Base-by-base conservation (phyloP, 805 yeast genomes). In the Wickerhamomyces chaumierensis region DNA sequence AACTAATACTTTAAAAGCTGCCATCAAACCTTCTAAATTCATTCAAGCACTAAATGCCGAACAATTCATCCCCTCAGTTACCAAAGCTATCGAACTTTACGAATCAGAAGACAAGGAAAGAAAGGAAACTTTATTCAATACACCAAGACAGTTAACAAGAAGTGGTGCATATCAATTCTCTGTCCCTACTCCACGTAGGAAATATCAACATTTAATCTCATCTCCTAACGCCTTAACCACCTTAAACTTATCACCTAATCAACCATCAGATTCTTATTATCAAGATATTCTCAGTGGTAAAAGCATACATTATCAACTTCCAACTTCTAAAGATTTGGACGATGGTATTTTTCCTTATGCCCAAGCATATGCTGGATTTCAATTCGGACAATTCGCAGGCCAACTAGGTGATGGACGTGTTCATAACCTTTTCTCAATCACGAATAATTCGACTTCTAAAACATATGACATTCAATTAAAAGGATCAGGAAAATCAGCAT, bases 321-420 rank as follows among this genome's bases (percentile, higher is more conserved):
- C 9, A 21, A 21, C 9, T 6, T 7, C 23, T 9, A 21, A 21
- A 9, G 23, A 21, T 7, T 6, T 21, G 9, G 65, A 67, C 25
- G 52, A 52, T 8, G 51, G 55, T 5, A 69, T 81, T 1, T 75
- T 74, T 47, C 97, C 98, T 0, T 90, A 82, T 58, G 75, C 96
- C 12, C 88, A 82, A 57, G 84, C 90, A 0, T 90, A 90, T 58
- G 95, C 97, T 2, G 98, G 98, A 1, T 86, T 81, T 69, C 98
- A 90, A 54, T 90, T 92, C 64, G 97, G 98, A 3, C 75, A 74
- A 46, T 90, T 90, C 74, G 96, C 96, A 0, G 97, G 97, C 2
- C 98, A 92, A 57, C 63, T 90, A 44, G 98, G 98, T 6, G 98
- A 90, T 57, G 98, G 98, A 1, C 65, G 98, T 42, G 96, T 86